These are phyloP conservation scores for Cryphonectria nitschkei DNA, from an alignment of 2,329 filamentous ascomycete genomes.

Conservation along the genomic window DNA sequence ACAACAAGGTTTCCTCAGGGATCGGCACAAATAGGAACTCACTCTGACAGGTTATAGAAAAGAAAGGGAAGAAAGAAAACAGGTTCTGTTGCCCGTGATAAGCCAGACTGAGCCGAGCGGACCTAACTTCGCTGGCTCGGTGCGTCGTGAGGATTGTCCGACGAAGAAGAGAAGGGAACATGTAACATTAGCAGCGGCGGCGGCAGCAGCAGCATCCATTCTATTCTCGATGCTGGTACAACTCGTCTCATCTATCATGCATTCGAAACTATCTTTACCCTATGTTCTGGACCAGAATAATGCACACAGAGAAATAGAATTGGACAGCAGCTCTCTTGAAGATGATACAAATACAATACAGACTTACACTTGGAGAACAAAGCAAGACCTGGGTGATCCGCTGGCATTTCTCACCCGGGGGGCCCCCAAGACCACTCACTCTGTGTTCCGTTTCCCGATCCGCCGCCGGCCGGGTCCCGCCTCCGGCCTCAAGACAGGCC, in stretches of 20 bases:
- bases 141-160: not conserved
- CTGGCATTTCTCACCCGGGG: not conserved
- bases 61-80: not conserved
- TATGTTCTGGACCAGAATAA: not conserved
- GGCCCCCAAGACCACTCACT: not conserved
- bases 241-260: too few species aligned
- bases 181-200: not conserved
- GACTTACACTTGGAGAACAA: too few species aligned
- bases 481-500: not conserved
- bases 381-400: too few species aligned
- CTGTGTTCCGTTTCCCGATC: too few species aligned
- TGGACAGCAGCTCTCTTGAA: not conserved
- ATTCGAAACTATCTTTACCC: too few species aligned
- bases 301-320: not conserved
- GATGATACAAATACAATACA: not conserved
- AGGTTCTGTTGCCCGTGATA: not conserved
- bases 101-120: not conserved
- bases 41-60: not conserved
- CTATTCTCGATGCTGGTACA: too few species aligned
- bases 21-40: not conserved
- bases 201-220: not conserved
- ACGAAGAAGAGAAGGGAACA: not conserved
- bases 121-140: not conserved
- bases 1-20: not conserved
- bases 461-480: too few species aligned